phyloP scores from a whole-genome alignment of 306 rosid species.

The Rubus parviflorus region DNA sequence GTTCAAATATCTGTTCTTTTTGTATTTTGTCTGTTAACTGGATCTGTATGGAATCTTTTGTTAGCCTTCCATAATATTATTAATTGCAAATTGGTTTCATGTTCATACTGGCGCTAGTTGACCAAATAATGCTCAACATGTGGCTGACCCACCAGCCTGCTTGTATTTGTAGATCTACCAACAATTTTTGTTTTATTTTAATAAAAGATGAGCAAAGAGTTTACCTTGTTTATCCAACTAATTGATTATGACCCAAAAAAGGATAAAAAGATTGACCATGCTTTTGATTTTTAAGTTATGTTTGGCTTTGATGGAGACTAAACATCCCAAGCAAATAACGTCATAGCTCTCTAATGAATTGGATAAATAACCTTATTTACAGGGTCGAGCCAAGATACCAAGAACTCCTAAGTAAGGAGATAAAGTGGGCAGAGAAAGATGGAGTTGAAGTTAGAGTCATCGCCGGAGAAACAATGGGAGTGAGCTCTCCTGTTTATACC shows the following conservation, averaged over 20 bases:
- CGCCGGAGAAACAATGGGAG: conserved; percentile 93
- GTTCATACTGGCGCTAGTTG: background rate
- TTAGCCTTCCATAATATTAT: background rate
- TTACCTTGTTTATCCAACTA: background rate
- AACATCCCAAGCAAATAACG: background rate
- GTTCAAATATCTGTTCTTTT: background rate
- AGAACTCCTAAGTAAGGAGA: conserved; percentile 66
- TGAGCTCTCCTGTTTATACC: conserved; percentile 71
- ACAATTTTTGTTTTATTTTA: too few species aligned
- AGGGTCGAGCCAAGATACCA: conserved; percentile 93
- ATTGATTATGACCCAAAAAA: background rate
- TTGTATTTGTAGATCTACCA: background rate
- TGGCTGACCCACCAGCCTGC: background rate
- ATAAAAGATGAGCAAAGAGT: background rate
- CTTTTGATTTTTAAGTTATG: background rate
- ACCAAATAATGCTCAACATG: conserved; percentile 5
- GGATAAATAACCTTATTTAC: background rate
- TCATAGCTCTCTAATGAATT: background rate
- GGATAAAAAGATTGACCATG: background rate
- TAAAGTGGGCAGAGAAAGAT: conserved; percentile 56
- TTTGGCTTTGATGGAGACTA: background rate
- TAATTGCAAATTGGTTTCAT: background rate
- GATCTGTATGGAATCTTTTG: background rate
- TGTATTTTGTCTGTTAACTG: conserved; percentile 1
- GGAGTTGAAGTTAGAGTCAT: conserved; percentile 77